Percentiles rank a stretch among this genome's conserved stretches.
Evolutionary conservation across 345 rosid genomes (phyloP).

Genomic region (Eucalyptus paniculata): DNA sequence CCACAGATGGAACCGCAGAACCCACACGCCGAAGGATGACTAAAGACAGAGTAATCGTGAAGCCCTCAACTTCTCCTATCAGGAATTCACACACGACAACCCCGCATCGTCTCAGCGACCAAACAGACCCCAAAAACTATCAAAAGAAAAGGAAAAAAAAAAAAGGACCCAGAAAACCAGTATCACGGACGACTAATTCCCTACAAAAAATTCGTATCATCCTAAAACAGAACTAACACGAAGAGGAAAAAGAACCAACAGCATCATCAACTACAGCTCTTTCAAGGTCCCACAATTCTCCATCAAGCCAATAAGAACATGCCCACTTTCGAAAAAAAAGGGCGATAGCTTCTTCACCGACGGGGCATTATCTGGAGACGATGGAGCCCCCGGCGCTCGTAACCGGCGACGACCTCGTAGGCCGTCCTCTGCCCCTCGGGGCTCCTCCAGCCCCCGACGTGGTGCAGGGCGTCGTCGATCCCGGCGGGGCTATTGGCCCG

Average conservation of each 20-base stretch:
- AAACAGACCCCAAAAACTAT: not conserved
- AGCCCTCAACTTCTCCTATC: not conserved
- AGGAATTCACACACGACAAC: not conserved
- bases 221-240: not conserved
- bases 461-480: constrained; percentile 55
- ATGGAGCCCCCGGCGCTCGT: constrained; percentile 62
- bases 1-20: not conserved
- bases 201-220: not conserved
- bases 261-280: no score
- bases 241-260: not conserved
- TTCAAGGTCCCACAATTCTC: no score
- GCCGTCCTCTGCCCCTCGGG: constrained; percentile 50
- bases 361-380: constrained; percentile 89
- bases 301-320: no score
- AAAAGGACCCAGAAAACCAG: not conserved
- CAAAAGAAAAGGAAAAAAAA: not conserved
- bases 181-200: not conserved
- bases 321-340: no score
- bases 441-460: constrained; percentile 42
- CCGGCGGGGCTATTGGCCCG: constrained; percentile 51
- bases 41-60: not conserved
- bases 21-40: not conserved
- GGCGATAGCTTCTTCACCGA: not conserved
- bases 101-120: not conserved
- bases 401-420: constrained; percentile 46